Evolutionary conservation across 805 yeast genomes (phyloP).

Genomic region (Myxozyma udenii): DNA sequence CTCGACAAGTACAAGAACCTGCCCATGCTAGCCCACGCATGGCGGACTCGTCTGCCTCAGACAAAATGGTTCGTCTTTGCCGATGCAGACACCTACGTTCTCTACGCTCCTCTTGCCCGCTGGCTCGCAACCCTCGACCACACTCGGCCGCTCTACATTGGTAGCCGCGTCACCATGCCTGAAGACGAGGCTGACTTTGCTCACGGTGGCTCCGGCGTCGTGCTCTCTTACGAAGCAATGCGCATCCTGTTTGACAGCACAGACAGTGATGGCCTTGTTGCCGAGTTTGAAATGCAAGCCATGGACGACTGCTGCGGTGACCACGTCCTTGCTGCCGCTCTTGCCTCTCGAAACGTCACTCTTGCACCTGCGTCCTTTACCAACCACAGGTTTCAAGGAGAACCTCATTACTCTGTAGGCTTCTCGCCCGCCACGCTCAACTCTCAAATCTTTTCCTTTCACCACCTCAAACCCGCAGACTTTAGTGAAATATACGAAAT

Average conservation of each 20-base stretch:
- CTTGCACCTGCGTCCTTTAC: no score
- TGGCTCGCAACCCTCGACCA: conserved; percentile 32
- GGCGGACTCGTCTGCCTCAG: conserved; percentile 29
- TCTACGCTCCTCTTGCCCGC: conserved; percentile 33
- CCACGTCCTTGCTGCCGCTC: conserved; percentile 34
- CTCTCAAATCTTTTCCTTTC: conserved; percentile 35
- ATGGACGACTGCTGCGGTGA: conserved; percentile 39
- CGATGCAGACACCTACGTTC: conserved; percentile 38
- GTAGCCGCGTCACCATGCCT: conserved; percentile 31
- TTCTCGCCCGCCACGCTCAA: conserved; percentile 32
- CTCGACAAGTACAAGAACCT: conserved; percentile 41
- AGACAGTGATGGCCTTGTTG: conserved; percentile 24
- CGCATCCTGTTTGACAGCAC: conserved; percentile 31
- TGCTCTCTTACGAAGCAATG: conserved; percentile 38
- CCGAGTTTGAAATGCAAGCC: conserved; percentile 21
- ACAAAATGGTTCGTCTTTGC: conserved; percentile 39
- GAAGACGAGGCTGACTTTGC: conserved; percentile 36
- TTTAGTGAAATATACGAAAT: conserved; percentile 34
- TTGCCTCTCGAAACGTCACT: no score
- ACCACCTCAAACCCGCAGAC: conserved; percentile 33
- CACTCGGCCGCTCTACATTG: conserved; percentile 35
- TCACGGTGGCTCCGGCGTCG: conserved; percentile 42
- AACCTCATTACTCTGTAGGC: conserved; percentile 28
- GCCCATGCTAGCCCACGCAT: conserved; percentile 41
- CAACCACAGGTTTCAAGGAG: conserved; percentile 36